Conservation (phyloP, 176 grass and related monocot species). For the Panicum miliaceum region DNA sequence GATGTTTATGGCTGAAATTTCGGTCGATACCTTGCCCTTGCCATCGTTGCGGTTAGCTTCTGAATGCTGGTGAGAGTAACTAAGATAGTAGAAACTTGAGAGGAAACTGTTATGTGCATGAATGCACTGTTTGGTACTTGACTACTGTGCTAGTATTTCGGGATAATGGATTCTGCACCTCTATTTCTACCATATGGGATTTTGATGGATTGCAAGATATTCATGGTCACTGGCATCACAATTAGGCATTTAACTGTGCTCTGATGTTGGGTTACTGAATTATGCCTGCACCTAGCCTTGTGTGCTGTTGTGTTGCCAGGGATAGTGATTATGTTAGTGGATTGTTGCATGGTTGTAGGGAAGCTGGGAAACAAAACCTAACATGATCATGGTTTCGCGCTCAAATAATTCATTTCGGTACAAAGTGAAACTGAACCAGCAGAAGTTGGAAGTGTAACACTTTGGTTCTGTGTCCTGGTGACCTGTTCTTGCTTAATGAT, state of each 20-base stretch:
- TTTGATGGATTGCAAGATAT: neutral
- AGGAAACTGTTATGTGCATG: neutral
- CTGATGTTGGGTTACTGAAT: slow-evolving; percentile 18
- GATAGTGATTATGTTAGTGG: neutral
- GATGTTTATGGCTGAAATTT: slow-evolving; percentile 6
- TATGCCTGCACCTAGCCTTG: neutral
- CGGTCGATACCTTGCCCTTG: neutral
- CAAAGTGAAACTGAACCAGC: neutral
- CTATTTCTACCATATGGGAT: neutral
- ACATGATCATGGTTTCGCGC: neutral
- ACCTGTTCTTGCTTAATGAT: slow-evolving; percentile 13
- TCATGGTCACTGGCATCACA: neutral
- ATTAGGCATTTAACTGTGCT: neutral
- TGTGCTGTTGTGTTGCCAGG: neutral
- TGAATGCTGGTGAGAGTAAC: neutral
- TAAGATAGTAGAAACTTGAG: neutral
- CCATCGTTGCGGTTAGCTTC: neutral
- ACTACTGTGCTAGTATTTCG: neutral
- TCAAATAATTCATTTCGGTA: neutral
- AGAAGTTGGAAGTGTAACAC: neutral
- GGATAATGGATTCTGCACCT: neutral
- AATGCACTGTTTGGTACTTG: neutral
- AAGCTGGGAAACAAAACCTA: neutral
- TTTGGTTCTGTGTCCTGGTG: slow-evolving; percentile 11
- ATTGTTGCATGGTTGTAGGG: neutral